phyloP scores from a whole-genome alignment of 352 stramenopile genomes.

The Phytophthora citricola region DNA sequence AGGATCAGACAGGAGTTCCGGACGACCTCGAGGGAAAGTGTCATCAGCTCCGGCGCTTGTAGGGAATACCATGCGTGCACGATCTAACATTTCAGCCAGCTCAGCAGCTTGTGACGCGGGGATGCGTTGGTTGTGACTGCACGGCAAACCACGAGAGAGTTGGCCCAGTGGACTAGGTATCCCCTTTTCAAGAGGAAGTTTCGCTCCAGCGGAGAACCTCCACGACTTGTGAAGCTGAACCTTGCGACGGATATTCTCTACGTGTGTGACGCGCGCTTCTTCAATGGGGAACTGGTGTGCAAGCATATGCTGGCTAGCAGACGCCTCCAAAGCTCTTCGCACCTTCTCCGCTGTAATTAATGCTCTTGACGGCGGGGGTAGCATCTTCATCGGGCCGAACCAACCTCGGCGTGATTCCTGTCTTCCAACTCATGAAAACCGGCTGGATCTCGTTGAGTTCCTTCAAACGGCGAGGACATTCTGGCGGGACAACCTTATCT shows the following conservation, averaged over 20 bases:
- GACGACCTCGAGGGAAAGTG: background rate
- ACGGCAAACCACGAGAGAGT: conserved; percentile 3
- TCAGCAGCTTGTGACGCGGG: background rate
- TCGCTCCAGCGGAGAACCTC: conserved; percentile 37
- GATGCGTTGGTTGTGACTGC: conserved; percentile 5
- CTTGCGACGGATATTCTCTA: conserved; percentile 58
- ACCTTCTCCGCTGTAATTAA: conserved; percentile 21
- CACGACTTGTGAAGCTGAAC: conserved; percentile 69
- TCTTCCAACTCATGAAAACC: conserved; percentile 53
- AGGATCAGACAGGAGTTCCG: background rate
- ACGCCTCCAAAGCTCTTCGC: conserved; percentile 24
- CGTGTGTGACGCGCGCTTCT: conserved; percentile 43
- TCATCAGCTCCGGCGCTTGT: background rate
- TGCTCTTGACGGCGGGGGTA: background rate
- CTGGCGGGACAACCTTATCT: background rate
- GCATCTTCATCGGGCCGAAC: conserved; percentile 7
- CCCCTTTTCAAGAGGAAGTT: background rate
- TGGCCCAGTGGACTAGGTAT: conserved; percentile 7
- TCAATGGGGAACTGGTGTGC: conserved; percentile 35
- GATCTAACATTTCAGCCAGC: conserved; percentile 19
- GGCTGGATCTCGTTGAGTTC: conserved; percentile 56
- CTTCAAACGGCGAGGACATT: conserved; percentile 26
- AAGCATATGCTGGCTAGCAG: conserved; percentile 32
- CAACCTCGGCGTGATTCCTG: conserved; percentile 30
- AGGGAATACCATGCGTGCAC: conserved; percentile 5